A percentile compares a stretch with the other conserved stretches of the same genome.
These are phyloP conservation scores for Myriosclerotinia curreyana DNA, from an alignment of 2,329 filamentous ascomycete species.

Conservation along the genomic window DNA sequence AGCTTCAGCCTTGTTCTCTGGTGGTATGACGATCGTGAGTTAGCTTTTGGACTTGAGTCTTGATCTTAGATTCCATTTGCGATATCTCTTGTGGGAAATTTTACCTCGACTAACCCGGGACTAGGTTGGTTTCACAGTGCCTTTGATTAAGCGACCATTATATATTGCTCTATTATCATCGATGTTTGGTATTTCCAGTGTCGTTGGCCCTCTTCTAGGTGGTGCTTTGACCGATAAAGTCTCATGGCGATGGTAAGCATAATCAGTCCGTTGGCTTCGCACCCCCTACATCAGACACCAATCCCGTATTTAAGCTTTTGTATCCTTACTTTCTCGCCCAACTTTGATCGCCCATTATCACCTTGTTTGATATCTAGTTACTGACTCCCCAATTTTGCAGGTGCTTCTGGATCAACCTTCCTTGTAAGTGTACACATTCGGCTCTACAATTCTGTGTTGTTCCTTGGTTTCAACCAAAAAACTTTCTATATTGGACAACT, in stretches of 20 bases:
- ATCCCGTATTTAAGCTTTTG: background rate
- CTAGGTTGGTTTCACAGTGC: constrained; percentile 42
- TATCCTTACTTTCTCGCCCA: background rate
- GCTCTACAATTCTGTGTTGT: background rate
- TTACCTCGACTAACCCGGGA: constrained; percentile 32
- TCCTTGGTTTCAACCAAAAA: constrained; percentile 22
- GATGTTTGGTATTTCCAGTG: constrained; percentile 39
- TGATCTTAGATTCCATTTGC: background rate
- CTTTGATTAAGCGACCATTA: constrained; percentile 35
- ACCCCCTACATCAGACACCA: background rate
- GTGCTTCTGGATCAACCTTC: constrained; percentile 42
- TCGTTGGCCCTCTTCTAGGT: constrained; percentile 42
- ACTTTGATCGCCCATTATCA: background rate
- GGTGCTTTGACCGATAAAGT: constrained; percentile 43
- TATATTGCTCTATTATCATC: constrained; percentile 39
- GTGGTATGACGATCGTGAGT: constrained; percentile 28
- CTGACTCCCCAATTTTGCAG: background rate
- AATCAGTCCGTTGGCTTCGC: background rate
- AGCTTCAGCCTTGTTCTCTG: constrained; percentile 39
- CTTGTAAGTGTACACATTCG: constrained; percentile 25
- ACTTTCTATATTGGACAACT: background rate
- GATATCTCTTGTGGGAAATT: background rate
- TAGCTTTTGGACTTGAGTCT: background rate
- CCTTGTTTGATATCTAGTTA: background rate
- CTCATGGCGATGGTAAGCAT: constrained; percentile 40